Percentiles rank a stretch among this genome's conserved stretches.
phyloP scores from a whole-genome alignment of 2,329 filamentous ascomycete genomes.

The Bretziella fagacearum region DNA sequence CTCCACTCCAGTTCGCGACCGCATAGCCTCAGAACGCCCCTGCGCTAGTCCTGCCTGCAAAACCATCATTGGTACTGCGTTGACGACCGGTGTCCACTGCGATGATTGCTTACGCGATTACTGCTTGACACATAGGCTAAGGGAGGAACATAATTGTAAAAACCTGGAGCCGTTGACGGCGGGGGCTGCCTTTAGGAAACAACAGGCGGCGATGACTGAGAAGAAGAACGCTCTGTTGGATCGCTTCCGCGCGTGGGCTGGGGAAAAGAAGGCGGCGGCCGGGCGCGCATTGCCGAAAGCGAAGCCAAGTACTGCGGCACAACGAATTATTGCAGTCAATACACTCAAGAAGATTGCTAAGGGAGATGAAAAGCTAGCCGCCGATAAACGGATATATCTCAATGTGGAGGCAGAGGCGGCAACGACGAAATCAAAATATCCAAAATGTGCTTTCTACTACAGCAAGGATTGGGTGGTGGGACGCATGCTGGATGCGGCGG shows the following conservation, averaged over 20 bases:
- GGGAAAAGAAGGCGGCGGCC: conserved; percentile 51
- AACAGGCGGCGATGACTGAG: conserved; percentile 41
- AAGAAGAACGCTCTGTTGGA: conserved; percentile 55
- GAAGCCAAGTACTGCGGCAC: conserved; percentile 44
- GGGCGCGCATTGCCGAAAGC: conserved; percentile 42
- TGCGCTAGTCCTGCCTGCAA: conserved; percentile 52
- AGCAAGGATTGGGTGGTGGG: conserved; percentile 81
- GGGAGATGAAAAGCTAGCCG: conserved; percentile 65
- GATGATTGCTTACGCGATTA: conserved; percentile 53
- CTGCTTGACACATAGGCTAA: conserved; percentile 60
- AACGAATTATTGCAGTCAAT: conserved; percentile 52
- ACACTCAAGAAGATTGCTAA: conserved; percentile 75
- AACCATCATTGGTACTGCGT: conserved; percentile 50
- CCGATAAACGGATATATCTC: conserved; percentile 77
- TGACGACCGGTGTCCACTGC: conserved; percentile 55
- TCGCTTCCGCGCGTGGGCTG: conserved; percentile 64
- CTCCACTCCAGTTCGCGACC: conserved; percentile 33
- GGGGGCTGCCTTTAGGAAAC: conserved; percentile 22
- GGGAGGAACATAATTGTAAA: conserved; percentile 70
- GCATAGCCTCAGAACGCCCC: conserved; percentile 40
- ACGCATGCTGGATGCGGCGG: conserved; percentile 60
- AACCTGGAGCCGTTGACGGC: conserved; percentile 42
- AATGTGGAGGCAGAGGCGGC: conserved; percentile 81
- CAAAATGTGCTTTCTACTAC: conserved; percentile 67
- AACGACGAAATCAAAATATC: conserved; percentile 67